Percentiles rank a stretch among this genome's conserved stretches.
phyloP scores from a whole-genome alignment of 176 grass and related monocot species.

The Musa schizocarpa region DNA sequence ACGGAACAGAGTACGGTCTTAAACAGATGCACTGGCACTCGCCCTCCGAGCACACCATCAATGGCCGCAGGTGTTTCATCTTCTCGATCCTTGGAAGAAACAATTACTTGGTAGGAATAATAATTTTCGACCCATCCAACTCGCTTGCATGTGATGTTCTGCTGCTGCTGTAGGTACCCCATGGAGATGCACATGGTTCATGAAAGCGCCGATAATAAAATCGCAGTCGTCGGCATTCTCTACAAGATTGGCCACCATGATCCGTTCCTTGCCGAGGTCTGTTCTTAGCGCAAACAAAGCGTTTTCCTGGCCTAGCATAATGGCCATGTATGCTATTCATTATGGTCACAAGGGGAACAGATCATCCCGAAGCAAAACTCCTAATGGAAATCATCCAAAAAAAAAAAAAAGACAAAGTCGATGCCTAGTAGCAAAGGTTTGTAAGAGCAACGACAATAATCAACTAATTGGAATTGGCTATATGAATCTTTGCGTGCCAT shows the following conservation, averaged over 20 bases:
- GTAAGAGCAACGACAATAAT: no score
- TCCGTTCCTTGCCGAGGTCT: constrained; percentile 36
- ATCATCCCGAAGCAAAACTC: no score
- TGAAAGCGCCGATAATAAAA: constrained; percentile 25
- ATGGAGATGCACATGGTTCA: constrained; percentile 87
- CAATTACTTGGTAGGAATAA: neutral
- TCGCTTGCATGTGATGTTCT: no score
- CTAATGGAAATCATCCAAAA: no score
- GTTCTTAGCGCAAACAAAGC: neutral
- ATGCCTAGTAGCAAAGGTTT: no score
- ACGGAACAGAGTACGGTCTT: constrained; percentile 42
- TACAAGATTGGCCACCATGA: constrained; percentile 37
- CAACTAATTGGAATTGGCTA: no score
- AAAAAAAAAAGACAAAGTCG: no score
- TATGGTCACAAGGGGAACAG: no score
- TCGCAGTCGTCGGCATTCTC: constrained; percentile 46
- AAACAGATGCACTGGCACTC: constrained; percentile 67
- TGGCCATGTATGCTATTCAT: no score
- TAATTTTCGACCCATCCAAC: no score
- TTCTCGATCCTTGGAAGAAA: neutral
- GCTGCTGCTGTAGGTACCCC: constrained; percentile 20
- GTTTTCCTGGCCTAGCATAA: no score
- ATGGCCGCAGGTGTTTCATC: constrained; percentile 26
- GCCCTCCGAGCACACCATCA: constrained; percentile 65
- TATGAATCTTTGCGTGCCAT: no score